Evolutionary conservation across 148 eudicot species (phyloP).

Genomic region (Vaccinium macrocarpon): DNA sequence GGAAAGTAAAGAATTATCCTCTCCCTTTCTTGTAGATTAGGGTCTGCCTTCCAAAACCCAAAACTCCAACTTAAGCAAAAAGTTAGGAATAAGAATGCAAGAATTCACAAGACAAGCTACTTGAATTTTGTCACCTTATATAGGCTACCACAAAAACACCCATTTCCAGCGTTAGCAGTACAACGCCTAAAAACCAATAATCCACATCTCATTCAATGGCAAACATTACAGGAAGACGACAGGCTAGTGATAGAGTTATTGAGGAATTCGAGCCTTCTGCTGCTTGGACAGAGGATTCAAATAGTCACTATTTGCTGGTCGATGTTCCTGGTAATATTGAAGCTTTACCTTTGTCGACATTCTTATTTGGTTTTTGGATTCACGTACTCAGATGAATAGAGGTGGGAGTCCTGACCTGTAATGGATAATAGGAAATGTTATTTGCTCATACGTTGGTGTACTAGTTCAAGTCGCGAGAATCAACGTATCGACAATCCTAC

Average conservation of each 20-base stretch:
- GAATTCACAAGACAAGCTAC: slow-evolving; percentile 23
- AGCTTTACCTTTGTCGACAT: background rate
- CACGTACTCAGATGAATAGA: background rate
- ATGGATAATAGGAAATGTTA: background rate
- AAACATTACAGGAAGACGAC: background rate
- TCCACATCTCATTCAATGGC: slow-evolving; percentile 19
- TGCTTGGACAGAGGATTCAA: slow-evolving; percentile 42
- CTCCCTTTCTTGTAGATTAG: slow-evolving; percentile 8
- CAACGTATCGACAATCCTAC: background rate
- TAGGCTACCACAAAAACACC: background rate
- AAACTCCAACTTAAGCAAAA: background rate
- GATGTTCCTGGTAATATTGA: slow-evolving; percentile 49
- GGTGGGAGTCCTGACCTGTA: background rate
- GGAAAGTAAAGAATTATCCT: slow-evolving; percentile 10
- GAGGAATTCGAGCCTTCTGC: slow-evolving; percentile 48
- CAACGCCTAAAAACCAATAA: background rate
- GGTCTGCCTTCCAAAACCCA: slow-evolving; percentile 13
- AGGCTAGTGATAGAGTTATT: background rate
- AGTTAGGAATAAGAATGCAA: slow-evolving; percentile 20
- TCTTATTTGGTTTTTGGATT: background rate
- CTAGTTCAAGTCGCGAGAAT: background rate
- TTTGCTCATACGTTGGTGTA: background rate
- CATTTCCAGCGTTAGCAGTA: background rate
- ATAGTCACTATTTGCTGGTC: slow-evolving; percentile 38
- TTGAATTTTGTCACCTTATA: background rate